These are phyloP conservation scores for Clarireedia paspali DNA, from an alignment of 2,329 filamentous ascomycete genomes.

Conservation along the genomic window DNA sequence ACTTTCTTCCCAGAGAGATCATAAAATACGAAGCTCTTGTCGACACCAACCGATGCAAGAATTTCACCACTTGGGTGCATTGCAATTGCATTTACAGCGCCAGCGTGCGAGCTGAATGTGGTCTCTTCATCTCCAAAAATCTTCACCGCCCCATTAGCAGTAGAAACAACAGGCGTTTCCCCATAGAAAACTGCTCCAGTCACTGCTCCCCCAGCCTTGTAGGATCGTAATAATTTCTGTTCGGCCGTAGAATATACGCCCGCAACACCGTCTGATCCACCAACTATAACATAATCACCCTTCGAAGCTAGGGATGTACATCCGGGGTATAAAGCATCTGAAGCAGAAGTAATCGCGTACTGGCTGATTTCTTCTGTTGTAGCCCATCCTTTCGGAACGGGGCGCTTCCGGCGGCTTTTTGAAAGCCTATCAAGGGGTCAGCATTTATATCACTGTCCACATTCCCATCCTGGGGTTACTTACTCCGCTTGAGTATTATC, in stretches of 20 bases:
- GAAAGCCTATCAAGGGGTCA: constrained; percentile 54
- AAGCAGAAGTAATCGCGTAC: constrained; percentile 46
- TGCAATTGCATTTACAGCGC: constrained; percentile 67
- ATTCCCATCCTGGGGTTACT: constrained; percentile 30
- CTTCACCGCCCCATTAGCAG: constrained; percentile 55
- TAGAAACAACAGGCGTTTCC: constrained; percentile 26
- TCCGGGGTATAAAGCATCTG: constrained; percentile 52
- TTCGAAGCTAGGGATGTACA: constrained; percentile 50
- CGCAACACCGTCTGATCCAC: constrained; percentile 53
- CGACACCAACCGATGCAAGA: constrained; percentile 76
- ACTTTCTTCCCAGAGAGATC: constrained; percentile 61
- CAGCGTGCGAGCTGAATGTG: constrained; percentile 74
- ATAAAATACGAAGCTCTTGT: constrained; percentile 91
- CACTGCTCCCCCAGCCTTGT: constrained; percentile 39
- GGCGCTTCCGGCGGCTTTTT: constrained; percentile 81
- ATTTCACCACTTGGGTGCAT: constrained; percentile 78
- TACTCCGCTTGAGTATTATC: constrained; percentile 76
- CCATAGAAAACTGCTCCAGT: constrained; percentile 47
- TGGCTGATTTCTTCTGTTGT: constrained; percentile 61
- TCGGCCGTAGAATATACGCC: constrained; percentile 74
- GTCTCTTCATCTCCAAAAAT: constrained; percentile 63
- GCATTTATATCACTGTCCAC: constrained; percentile 4
- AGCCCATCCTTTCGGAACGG: constrained; percentile 78
- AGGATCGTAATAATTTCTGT: constrained; percentile 53
- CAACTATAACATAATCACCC: constrained; percentile 54